Evolutionary conservation across 306 rosid species (phyloP).

Genomic region (Citrullus colocynthis): DNA sequence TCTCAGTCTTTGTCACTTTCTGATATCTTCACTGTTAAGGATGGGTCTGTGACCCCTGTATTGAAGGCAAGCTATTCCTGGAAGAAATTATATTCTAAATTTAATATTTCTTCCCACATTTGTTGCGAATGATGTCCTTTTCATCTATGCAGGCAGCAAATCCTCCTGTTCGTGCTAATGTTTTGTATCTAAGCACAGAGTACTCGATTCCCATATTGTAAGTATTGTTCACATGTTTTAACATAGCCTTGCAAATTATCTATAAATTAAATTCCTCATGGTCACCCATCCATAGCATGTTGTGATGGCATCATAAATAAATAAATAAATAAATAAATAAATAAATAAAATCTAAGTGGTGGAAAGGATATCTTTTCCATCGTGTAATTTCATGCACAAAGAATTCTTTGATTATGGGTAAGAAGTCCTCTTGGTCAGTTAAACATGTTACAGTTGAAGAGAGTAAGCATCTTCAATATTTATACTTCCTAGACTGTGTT

Average conservation of each 20-base stretch:
- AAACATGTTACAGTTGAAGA: not conserved
- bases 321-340: not conserved
- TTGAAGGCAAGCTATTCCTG: slow-evolving; percentile 37
- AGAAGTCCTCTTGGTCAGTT: not conserved
- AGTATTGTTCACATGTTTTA: slow-evolving; percentile 8
- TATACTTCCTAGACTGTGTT: not conserved
- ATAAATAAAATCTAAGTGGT: not conserved
- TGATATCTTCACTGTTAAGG: slow-evolving; percentile 58
- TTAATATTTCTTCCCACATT: slow-evolving; percentile 3
- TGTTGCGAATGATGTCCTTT: slow-evolving; percentile 17
- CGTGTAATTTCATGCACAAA: not conserved
- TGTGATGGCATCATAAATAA: not conserved
- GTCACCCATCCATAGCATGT: not conserved
- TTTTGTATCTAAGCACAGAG: slow-evolving; percentile 53
- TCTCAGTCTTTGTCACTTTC: slow-evolving; percentile 89
- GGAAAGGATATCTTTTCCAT: not conserved
- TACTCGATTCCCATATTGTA: slow-evolving; percentile 69
- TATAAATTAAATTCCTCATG: not conserved
- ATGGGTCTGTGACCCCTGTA: slow-evolving; percentile 64
- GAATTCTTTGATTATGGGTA: not conserved
- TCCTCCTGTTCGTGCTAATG: slow-evolving; percentile 94
- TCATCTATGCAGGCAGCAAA: slow-evolving; percentile 51
- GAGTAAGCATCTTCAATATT: not conserved
- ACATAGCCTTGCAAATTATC: not conserved
- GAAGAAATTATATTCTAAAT: not conserved